Conservation (phyloP, 2,329 filamentous ascomycete genomes). For the Diaporthe aspalathi region DNA sequence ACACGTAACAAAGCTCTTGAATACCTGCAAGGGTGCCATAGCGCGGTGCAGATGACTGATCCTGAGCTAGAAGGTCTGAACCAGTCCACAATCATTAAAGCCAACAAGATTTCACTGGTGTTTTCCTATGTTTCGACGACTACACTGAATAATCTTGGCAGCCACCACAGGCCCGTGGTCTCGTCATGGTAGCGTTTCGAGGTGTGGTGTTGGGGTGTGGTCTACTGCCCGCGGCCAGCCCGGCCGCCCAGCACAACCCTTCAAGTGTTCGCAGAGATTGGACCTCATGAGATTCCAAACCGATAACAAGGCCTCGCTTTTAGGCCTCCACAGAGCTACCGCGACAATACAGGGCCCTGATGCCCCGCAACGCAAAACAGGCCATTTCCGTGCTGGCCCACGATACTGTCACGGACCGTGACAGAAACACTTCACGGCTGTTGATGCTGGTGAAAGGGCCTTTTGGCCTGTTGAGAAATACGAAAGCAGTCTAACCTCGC, state of each 20-base stretch:
- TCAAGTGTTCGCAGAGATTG: background rate
- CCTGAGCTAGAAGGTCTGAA: background rate
- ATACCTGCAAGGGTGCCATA: background rate
- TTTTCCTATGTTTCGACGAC: slow-evolving; percentile 7
- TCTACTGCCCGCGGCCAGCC: slow-evolving; percentile 7
- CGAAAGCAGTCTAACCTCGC: background rate
- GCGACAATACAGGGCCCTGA: background rate
- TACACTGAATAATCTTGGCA: background rate
- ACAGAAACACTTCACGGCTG: background rate
- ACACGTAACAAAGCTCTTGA: too few relatives aligned
- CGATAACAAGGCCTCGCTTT: background rate
- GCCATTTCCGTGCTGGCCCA: slow-evolving; percentile 1
- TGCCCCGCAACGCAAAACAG: slow-evolving; percentile 5
- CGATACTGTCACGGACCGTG: slow-evolving; percentile 21
- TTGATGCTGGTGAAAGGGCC: background rate
- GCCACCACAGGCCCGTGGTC: background rate
- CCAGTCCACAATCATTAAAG: background rate
- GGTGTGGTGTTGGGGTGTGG: background rate
- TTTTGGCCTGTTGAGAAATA: background rate
- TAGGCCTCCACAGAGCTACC: slow-evolving; percentile 9
- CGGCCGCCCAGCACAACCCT: background rate
- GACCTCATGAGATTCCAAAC: background rate
- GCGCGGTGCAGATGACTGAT: background rate
- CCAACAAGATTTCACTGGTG: background rate
- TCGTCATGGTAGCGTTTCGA: slow-evolving; percentile 12